phyloP scores from a whole-genome alignment of 129 eudicot species.

The Kitagawia praeruptora region DNA sequence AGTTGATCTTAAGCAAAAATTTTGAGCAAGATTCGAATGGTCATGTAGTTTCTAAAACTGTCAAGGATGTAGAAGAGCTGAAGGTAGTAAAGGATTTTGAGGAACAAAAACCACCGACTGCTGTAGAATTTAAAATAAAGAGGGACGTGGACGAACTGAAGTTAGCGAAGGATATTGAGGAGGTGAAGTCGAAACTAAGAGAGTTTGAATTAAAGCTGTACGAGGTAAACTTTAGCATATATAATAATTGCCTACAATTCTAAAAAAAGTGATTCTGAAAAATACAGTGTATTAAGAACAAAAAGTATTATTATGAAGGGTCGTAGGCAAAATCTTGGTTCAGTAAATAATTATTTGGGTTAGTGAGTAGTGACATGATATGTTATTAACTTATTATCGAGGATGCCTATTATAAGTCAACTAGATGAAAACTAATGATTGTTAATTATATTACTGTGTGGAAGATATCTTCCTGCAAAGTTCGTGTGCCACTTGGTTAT shows the following conservation, averaged over 20 bases:
- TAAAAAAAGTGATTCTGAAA: not conserved
- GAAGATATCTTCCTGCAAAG: not conserved
- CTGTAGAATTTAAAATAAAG: slow-evolving; percentile 15
- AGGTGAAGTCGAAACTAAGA: slow-evolving; percentile 44
- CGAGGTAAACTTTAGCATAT: slow-evolving; percentile 32
- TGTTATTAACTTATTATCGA: not conserved
- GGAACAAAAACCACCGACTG: slow-evolving; percentile 10
- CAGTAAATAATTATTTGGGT: not conserved
- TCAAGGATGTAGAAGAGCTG: not conserved
- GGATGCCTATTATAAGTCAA: not conserved
- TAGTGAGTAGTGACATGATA: not conserved
- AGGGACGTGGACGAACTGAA: slow-evolving; percentile 31
- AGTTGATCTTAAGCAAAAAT: not conserved
- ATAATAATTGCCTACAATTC: not conserved
- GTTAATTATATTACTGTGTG: not conserved
- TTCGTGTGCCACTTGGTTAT: not conserved
- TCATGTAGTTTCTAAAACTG: not conserved
- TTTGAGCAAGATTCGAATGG: not conserved
- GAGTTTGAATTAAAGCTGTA: slow-evolving; percentile 47
- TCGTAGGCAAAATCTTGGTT: not conserved
- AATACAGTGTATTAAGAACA: not conserved
- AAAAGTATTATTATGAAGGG: not conserved
- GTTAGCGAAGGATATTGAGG: slow-evolving; percentile 41
- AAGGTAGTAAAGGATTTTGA: not conserved
- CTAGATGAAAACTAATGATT: not conserved